Evolutionary conservation across 139 green algal species (phyloP).

Genomic region (Limnomonas spitsbergensis): DNA sequence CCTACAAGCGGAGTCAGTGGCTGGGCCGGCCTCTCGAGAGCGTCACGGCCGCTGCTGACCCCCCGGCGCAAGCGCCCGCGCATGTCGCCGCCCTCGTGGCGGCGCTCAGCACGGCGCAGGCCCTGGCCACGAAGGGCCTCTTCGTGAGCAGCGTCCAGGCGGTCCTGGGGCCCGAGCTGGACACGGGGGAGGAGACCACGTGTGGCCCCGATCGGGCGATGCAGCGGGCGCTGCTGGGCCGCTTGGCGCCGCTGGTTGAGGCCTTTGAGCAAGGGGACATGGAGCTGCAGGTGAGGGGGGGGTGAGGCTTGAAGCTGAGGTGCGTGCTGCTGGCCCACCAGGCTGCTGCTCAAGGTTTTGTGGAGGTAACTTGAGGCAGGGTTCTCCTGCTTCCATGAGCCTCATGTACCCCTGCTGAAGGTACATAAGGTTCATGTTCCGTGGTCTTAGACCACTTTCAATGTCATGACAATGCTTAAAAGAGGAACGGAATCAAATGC

Average conservation of each 20-base stretch:
- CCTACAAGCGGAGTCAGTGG: not conserved
- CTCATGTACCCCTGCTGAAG: too few relatives aligned
- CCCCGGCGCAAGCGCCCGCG: not conserved
- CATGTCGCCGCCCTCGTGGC: not conserved
- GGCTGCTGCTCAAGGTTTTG: too few relatives aligned
- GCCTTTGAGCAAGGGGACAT: not conserved
- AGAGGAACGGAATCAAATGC: too few relatives aligned
- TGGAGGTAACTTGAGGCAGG: too few relatives aligned
- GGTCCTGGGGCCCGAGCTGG: too few relatives aligned
- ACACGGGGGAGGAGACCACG: too few relatives aligned
- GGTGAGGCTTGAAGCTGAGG: too few relatives aligned
- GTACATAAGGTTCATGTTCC: too few relatives aligned
- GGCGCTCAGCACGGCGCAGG: not conserved
- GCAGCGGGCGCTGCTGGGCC: conserved; percentile 16
- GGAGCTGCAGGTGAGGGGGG: not conserved
- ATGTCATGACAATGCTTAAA: too few relatives aligned
- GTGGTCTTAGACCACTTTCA: too few relatives aligned
- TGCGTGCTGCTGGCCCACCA: too few relatives aligned
- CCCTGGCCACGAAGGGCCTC: not conserved
- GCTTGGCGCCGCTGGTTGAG: conserved; percentile 5
- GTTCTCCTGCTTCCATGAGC: too few relatives aligned
- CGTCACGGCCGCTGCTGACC: not conserved
- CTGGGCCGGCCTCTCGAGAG: not conserved
- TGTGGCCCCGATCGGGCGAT: not conserved
- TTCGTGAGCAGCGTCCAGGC: not conserved